Conservation (phyloP, 164 flowering plant genomes). For the Vitis rupestris region DNA sequence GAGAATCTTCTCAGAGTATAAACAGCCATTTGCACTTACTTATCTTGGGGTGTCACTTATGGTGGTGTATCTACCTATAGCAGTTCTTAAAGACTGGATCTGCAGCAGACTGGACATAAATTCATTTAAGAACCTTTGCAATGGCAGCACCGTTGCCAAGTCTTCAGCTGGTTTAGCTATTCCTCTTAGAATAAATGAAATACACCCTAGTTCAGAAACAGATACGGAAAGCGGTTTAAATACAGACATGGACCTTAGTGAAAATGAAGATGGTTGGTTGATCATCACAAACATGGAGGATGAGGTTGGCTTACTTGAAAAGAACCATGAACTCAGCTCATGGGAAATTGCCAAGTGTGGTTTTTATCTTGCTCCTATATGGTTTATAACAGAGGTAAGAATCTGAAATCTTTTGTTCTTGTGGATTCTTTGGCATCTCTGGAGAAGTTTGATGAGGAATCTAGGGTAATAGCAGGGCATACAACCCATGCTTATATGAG, state of each 20-base stretch:
- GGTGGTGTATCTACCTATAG: conserved; percentile 58
- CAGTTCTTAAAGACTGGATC: conserved; percentile 43
- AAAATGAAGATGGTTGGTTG: conserved; percentile 43
- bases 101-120: conserved; percentile 13
- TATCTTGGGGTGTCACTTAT: conserved; percentile 68
- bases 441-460: neutral
- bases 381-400: conserved; percentile 62
- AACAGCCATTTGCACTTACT: conserved; percentile 62
- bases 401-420: neutral
- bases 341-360: conserved; percentile 52
- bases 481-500: too few relatives aligned
- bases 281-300: conserved; percentile 27
- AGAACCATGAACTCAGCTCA: conserved; percentile 22
- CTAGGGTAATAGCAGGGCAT: neutral
- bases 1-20: conserved; percentile 54
- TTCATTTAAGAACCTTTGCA: conserved; percentile 9
- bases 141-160: conserved; percentile 3
- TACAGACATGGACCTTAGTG: conserved; percentile 31
- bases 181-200: conserved; percentile 36
- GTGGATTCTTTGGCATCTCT: neutral
- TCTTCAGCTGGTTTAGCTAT: conserved; percentile 34
- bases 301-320: conserved; percentile 14
- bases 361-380: conserved; percentile 52
- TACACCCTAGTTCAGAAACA: conserved; percentile 23
- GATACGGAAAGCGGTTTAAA: conserved; percentile 23